phyloP scores from a whole-genome alignment of 441 rosid species.

The Syzygium syzygioides region DNA sequence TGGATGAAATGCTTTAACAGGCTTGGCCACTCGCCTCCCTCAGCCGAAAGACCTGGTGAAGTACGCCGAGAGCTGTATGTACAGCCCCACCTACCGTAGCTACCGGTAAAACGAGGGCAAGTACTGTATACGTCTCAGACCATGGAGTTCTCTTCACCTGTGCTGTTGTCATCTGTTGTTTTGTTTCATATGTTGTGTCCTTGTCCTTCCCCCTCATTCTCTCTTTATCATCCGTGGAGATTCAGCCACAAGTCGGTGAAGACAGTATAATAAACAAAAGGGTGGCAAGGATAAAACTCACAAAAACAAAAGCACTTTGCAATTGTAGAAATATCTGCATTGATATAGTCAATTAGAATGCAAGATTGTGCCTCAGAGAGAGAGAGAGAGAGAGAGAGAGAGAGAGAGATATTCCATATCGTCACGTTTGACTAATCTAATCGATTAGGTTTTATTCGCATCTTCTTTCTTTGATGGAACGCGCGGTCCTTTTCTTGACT shows the following conservation, averaged over 20 bases:
- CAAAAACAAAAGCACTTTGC: neutral
- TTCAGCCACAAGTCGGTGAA: neutral
- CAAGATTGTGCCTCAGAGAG: neutral
- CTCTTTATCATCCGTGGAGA: neutral
- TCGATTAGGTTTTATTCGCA: neutral
- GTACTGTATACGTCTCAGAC: too few species aligned
- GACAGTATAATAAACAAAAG: neutral
- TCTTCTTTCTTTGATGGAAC: neutral
- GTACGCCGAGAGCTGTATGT: neutral
- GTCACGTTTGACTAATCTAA: neutral
- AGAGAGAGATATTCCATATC: neutral
- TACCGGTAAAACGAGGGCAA: neutral
- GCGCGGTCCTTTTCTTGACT: neutral
- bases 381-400: neutral
- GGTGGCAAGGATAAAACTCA: neutral
- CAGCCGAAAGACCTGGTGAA: constrained; percentile 3
- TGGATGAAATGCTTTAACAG: neutral
- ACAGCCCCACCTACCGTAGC: neutral
- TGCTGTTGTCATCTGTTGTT: neutral
- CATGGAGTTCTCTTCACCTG: neutral
- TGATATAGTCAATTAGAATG: neutral
- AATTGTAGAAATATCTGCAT: neutral
- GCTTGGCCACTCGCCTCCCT: constrained; percentile 1
- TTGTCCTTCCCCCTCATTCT: neutral
- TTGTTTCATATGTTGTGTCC: neutral